Base-by-base conservation (phyloP, 805 yeast genomes). In the Ogataea philodendri region DNA sequence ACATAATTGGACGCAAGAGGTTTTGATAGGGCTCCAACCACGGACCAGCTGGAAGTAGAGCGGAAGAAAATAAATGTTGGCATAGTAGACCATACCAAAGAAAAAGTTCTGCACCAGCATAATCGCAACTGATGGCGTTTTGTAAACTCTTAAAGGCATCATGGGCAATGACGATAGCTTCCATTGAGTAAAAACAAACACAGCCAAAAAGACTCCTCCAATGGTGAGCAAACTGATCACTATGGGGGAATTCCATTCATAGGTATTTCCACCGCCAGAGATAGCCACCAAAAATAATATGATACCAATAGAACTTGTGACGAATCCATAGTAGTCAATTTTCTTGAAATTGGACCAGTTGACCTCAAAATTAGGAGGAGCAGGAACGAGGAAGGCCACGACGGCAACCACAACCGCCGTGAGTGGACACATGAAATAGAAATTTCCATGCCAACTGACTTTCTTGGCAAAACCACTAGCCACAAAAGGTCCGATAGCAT, bases 201-300 rank as follows among this genome's bases (percentile, higher is more conserved):
- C 41, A 1, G 67, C 39, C 15, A 72, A 60, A 16, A 65, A 57
- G 0, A 55, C 35, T 1, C 63, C 70, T 15, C 80, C 79, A 23
- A 72, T 42, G 3, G 59, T 53, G 24, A 74, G 52, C 57, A 70
- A 56, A 5, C 59, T 35, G 9, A 74, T 67, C 10, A 65, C 65
- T 14, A 60, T 39, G 3, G 69, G 55, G 9, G 70, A 70, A 46
- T 67, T 47, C 88, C 88, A 82, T 0, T 62, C 54, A 50, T 67
- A 78, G 8, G 70, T 60, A 7, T 72, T 60, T 3, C 86, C 86
- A 22, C 86, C 87, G 11, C 81, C 79, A 44, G 70, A 68, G 14
- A 77, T 52, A 3, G 81, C 80, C n/a, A 78, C 63, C 30, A 77
- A 61, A 10, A 78, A 48, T 3, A 78, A 53, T 0, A 76, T 70